Conservation (phyloP, 2,329 filamentous ascomycete species). For the Phyllosticta citribraziliensis region DNA sequence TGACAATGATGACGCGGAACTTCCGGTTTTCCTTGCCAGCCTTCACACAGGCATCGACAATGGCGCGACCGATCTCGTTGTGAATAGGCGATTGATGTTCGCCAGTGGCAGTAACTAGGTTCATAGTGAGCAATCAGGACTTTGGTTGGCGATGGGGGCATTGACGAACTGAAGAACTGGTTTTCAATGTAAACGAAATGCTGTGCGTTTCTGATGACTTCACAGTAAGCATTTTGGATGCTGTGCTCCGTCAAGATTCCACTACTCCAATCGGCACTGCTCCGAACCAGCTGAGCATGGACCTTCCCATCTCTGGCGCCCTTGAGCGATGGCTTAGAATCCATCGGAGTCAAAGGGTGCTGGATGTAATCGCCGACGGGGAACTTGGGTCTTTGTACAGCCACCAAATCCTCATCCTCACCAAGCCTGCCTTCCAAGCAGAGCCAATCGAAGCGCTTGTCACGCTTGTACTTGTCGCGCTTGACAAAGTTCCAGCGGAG, state of each 20-base stretch:
- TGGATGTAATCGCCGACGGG: slow-evolving; percentile 80
- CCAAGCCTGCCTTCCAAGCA: slow-evolving; percentile 65
- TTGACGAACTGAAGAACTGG: slow-evolving; percentile 72
- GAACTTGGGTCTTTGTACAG: slow-evolving; percentile 79
- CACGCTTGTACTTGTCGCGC: slow-evolving; percentile 94
- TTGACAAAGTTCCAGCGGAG: slow-evolving; percentile 96
- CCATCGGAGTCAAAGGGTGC: slow-evolving; percentile 65
- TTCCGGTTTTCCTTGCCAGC: slow-evolving; percentile 76
- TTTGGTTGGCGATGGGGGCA: not conserved
- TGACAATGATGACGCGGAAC: slow-evolving; percentile 82
- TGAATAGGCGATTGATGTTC: slow-evolving; percentile 77
- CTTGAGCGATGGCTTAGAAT: slow-evolving; percentile 47
- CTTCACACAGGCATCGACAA: slow-evolving; percentile 79
- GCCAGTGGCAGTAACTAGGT: slow-evolving; percentile 67
- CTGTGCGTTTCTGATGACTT: slow-evolving; percentile 76
- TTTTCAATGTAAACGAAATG: slow-evolving; percentile 98
- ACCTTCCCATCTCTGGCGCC: slow-evolving; percentile 54
- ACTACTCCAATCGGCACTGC: slow-evolving; percentile 87
- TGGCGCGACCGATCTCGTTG: slow-evolving; percentile 78
- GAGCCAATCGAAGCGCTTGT: slow-evolving; percentile 75
- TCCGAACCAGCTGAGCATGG: slow-evolving; percentile 77
- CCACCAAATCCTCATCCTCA: slow-evolving; percentile 74
- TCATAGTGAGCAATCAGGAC: slow-evolving; percentile 14
- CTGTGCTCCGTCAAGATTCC: slow-evolving; percentile 77
- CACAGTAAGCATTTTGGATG: slow-evolving; percentile 78